phyloP scores from a whole-genome alignment of 2,329 filamentous ascomycete genomes.

The Fusarium duplospermum region DNA sequence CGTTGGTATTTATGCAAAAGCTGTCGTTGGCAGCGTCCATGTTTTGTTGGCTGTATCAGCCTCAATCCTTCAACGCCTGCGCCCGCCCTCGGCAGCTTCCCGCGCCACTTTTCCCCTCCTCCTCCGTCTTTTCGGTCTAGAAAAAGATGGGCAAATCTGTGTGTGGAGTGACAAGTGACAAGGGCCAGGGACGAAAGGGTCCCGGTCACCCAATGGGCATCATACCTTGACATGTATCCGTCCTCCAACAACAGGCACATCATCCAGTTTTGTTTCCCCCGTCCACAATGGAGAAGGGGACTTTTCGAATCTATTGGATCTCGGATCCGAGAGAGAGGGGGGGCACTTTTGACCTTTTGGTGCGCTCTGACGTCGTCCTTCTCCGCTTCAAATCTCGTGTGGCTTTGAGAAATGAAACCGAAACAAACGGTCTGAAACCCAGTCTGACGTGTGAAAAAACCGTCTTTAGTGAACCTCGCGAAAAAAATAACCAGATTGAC shows the following conservation, averaged over 20 bases:
- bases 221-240: background rate
- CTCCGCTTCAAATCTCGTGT: conserved; percentile 5
- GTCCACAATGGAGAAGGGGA: background rate
- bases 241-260: background rate
- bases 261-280: conserved; percentile 7
- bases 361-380: background rate
- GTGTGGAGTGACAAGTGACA: conserved; percentile 4
- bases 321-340: background rate
- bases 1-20: background rate
- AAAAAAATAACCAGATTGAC: background rate
- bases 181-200: conserved; percentile 14
- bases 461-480: background rate
- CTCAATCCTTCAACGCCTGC: background rate
- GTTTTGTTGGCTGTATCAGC: conserved; percentile 2
- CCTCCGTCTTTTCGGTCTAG: conserved; percentile 28
- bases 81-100: conserved; percentile 17
- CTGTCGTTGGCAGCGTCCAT: background rate
- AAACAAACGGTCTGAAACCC: conserved; percentile 39
- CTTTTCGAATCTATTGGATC: background rate
- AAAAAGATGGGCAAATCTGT: conserved; percentile 28
- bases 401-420: conserved; percentile 27
- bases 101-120: conserved; percentile 21
- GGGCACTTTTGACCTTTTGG: background rate
- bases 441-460: conserved; percentile 19
- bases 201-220: background rate